Base-by-base conservation (phyloP, 2,329 filamentous ascomycete species). In the Septoria linicola region DNA sequence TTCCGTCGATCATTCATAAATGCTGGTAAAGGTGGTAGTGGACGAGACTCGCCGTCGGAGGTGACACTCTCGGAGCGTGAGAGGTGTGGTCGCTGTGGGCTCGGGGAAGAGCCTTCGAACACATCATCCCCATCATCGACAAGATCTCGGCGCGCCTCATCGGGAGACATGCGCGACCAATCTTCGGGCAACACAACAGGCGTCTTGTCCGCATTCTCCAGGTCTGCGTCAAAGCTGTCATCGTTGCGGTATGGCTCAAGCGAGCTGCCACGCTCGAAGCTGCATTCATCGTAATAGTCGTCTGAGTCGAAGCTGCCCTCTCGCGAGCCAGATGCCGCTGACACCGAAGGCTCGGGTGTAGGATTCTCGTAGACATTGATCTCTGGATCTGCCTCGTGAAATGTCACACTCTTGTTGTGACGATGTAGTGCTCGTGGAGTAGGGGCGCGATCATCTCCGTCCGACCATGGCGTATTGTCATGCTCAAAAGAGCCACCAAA, bases 331-430 rank as follows among this genome's bases (percentile, higher is more conserved):
- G 88, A 92, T 20, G 88, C 89, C 19, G 95, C 79, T 0, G 91
- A 95, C 4, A 68, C 61, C 1, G 92, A 96, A n/a, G 95, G 82
- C 66, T 96, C 93, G 8, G 93, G 93, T 2, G 93, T 99, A 27
- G 89, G 88, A 87, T 96, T 91, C 72, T 97, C 93, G 69, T 97
- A 99, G 72, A 99, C 93, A 67, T 97, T 96, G 64, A 99, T 81
- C 67, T 95, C 88, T 19, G 93, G 93, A 17, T 92, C 92, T 1
- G 89, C 90, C 31, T 86, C 87, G 72, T 97, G 90, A 68, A 99
- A 99, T 0, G 92, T 99, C 52, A 99, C 93, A 64, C 91, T 96
- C 77, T 99, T 99, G 41, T 89, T 85, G 71, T 96, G 88, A 47
- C 90, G 87, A 67, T 89, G 87, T 35, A 90, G 77, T 10, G 78